Evolutionary conservation across 2,329 filamentous ascomycete species (phyloP).

Genomic region (Phyllosticta citribraziliensis): DNA sequence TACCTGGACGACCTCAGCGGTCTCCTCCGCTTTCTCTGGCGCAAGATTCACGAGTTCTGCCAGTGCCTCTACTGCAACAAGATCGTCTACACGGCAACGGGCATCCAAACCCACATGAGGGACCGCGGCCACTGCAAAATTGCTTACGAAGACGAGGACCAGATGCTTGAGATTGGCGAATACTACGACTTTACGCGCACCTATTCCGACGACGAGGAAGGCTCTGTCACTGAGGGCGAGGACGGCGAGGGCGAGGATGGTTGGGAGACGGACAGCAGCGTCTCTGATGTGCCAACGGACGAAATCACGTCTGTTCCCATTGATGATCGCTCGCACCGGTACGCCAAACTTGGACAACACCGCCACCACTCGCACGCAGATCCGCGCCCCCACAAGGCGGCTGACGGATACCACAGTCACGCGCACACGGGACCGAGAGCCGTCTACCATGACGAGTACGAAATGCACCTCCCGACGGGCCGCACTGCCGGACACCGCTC

Average conservation of each 20-base stretch:
- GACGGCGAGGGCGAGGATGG: constrained; percentile 60
- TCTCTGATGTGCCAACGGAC: constrained; percentile 74
- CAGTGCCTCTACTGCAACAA: constrained; percentile 88
- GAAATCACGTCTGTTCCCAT: constrained; percentile 73
- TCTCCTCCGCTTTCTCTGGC: constrained; percentile 65
- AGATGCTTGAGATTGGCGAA: constrained; percentile 89
- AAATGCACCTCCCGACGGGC: constrained; percentile 85
- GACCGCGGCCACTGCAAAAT: constrained; percentile 97
- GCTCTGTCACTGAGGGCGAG: constrained; percentile 42
- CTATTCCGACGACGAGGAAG: constrained; percentile 70
- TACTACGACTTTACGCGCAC: constrained; percentile 96
- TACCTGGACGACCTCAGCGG: constrained; percentile 79
- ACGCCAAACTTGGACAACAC: constrained; percentile 61
- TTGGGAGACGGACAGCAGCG: constrained; percentile 92
- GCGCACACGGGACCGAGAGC: constrained; percentile 63
- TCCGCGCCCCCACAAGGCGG: constrained; percentile 61
- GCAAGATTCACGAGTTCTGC: constrained; percentile 68
- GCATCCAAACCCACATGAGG: constrained; percentile 91
- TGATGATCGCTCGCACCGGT: constrained; percentile 60
- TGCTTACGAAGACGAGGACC: constrained; percentile 75
- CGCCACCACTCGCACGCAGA: constrained; percentile 66
- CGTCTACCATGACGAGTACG: constrained; percentile 85
- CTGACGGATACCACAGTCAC: constrained; percentile 72
- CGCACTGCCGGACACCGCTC: constrained; percentile 84
- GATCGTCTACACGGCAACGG: constrained; percentile 64